Conservation (phyloP, 306 rosid genomes). For the Citrullus amarus region DNA sequence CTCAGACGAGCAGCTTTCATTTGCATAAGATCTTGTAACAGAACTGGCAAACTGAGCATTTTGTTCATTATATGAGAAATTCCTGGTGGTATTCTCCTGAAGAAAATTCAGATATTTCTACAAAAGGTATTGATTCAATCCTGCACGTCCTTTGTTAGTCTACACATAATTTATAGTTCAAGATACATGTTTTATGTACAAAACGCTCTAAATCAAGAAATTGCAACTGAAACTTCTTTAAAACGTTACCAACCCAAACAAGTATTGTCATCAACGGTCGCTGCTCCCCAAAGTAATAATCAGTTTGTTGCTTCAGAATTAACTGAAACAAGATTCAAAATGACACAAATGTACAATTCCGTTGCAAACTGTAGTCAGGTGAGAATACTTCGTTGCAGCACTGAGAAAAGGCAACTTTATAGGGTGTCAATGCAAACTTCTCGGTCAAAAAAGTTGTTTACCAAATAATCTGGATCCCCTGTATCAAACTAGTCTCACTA, state of each 20-base stretch:
- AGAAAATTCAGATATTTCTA: neutral
- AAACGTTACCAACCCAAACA: neutral
- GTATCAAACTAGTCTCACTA: constrained; percentile 9
- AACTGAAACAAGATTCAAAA: neutral
- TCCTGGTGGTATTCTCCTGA: neutral
- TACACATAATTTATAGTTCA: neutral
- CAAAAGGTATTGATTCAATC: neutral
- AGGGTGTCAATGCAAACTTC: neutral
- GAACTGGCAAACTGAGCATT: neutral
- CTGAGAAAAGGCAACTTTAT: neutral
- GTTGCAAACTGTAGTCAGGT: neutral
- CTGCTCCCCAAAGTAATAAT: neutral
- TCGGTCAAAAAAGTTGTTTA: neutral
- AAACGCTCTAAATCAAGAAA: neutral
- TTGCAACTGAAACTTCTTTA: neutral
- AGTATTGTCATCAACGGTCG: neutral
- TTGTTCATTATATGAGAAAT: neutral
- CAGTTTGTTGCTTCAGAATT: neutral
- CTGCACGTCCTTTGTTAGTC: neutral
- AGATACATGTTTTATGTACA: neutral
- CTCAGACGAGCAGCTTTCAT: neutral
- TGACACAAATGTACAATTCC: neutral
- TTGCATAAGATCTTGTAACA: neutral
- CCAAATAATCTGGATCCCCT: neutral
- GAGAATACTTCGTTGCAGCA: neutral